phyloP scores from a whole-genome alignment of 208 protist genomes.

The Herpetomonas tarakana region DNA sequence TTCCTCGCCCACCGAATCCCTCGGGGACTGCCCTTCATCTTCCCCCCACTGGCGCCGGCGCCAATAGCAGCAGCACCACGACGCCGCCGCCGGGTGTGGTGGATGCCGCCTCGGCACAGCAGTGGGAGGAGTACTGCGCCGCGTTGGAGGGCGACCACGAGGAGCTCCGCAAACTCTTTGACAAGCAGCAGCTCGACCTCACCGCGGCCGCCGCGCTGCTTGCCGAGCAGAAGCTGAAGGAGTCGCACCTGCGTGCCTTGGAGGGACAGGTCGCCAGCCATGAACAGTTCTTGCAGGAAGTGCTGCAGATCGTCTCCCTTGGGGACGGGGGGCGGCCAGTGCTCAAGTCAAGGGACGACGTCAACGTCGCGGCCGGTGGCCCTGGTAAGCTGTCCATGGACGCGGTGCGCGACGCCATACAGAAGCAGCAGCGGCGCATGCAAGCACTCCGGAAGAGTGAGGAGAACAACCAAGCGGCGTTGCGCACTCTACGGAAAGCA shows the following conservation, averaged over 20 bases:
- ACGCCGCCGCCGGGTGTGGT: neutral
- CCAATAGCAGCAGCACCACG: neutral
- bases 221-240: slow-evolving; percentile 3
- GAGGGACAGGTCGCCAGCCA: neutral
- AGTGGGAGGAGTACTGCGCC: neutral
- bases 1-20: slow-evolving; percentile 1
- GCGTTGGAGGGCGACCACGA: neutral
- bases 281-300: slow-evolving; percentile 1
- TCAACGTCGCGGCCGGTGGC: neutral
- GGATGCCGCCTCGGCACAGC: neutral
- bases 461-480: slow-evolving; percentile 13
- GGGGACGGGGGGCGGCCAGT: neutral
- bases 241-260: neutral
- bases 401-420: slow-evolving; percentile 33
- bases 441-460: slow-evolving; percentile 12
- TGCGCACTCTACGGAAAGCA: neutral
- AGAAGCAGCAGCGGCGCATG: slow-evolving; percentile 23
- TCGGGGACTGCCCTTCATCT: neutral
- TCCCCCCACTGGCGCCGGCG: neutral
- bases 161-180: neutral
- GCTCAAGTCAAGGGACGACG: slow-evolving; percentile 1
- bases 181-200: neutral
- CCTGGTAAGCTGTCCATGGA: slow-evolving; percentile 18
- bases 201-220: neutral
- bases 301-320: slow-evolving; percentile 1